Percentiles rank a stretch among this genome's conserved stretches.
Conservation (phyloP, 495 filamentous ascomycete genomes). For the Neurospora terricola region DNA sequence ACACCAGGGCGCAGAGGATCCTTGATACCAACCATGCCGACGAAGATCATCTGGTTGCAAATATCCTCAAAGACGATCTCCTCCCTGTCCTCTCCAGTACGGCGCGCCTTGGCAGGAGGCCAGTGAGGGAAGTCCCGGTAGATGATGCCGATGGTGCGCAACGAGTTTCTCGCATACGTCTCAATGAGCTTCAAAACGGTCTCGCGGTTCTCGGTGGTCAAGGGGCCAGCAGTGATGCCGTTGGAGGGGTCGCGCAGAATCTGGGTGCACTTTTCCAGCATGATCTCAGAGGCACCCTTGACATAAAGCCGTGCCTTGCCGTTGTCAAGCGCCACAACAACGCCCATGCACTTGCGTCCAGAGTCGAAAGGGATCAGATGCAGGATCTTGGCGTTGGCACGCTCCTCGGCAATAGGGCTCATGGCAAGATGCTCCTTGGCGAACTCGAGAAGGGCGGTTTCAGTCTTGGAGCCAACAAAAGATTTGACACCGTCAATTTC, state of each 20-base stretch:
- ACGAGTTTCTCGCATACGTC: constrained; percentile 67
- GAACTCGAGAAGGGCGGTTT: constrained; percentile 70
- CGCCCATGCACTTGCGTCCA: constrained; percentile 79
- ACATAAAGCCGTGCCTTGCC: constrained; percentile 62
- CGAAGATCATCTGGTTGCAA: constrained; percentile 58
- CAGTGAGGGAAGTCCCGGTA: constrained; percentile 86
- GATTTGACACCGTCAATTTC: constrained; percentile 59
- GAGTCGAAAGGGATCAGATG: constrained; percentile 85
- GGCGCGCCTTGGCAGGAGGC: constrained; percentile 63
- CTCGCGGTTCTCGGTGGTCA: constrained; percentile 50
- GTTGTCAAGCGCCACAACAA: constrained; percentile 56
- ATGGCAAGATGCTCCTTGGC: constrained; percentile 70
- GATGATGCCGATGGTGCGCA: constrained; percentile 77
- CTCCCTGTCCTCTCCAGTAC: constrained; percentile 55
- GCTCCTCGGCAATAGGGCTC: constrained; percentile 55
- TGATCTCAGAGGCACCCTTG: constrained; percentile 85
- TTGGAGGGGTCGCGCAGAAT: constrained; percentile 64
- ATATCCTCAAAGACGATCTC: constrained; percentile 72
- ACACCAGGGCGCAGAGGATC: constrained; percentile 80
- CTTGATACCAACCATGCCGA: constrained; percentile 78
- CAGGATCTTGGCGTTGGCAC: constrained; percentile 56
- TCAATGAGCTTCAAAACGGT: constrained; percentile 58
- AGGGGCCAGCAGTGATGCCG: constrained; percentile 40
- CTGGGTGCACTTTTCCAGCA: constrained; percentile 60
- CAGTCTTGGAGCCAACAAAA: constrained; percentile 85